Base-by-base conservation (phyloP, 345 rosid species). In the Heritiera fomes region DNA sequence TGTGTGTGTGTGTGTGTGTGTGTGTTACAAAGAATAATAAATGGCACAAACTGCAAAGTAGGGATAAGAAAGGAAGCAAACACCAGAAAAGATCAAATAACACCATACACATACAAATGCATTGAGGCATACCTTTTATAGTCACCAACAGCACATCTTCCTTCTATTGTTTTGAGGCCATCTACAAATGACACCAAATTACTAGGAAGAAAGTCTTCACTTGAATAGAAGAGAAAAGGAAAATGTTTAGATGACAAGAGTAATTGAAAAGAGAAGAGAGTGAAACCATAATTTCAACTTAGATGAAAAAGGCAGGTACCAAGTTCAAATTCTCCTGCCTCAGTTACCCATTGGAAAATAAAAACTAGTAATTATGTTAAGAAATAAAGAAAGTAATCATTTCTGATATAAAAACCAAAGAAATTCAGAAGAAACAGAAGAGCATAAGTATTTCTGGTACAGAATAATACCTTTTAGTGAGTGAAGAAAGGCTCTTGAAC, bases 401-500 rank as follows among this genome's bases (percentile, higher is more conserved):
- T 45, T 17, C 17, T 45, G 34, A 45, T 68, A 68, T 10, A 20
- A 45, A 68, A 45, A 20, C 73, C 73, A 45, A 71, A 32, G 8
- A 71, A 50, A 15, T 32, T 7, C 28, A 30, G 7, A 71, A 71
- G 71, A 52, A 71, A 40, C 23, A 14, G 14, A 71, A 50, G 34
- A 59, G 38, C 64, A 9, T 60, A 28, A 60, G 10, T 60, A 9
- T 60, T 59, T 60, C 2, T 9, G 64, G 64, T 3, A 23, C 6
- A 43, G 72, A 9, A 2, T 43, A 32, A 28, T 62, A 93, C 96
- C 91, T 88, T 87, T 87, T 68, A 91, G 50, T 38, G 91, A 8
- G 93, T 86, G 75, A 93, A 91, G 79, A 77, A 91, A 74, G 90
- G 93, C 84, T 93, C 94, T 77, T 91, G 98, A 78, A 90, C 93